These are phyloP conservation scores for Phalaenopsis aphrodite DNA, from an alignment of 106 monocot genomes.

Conservation along the genomic window DNA sequence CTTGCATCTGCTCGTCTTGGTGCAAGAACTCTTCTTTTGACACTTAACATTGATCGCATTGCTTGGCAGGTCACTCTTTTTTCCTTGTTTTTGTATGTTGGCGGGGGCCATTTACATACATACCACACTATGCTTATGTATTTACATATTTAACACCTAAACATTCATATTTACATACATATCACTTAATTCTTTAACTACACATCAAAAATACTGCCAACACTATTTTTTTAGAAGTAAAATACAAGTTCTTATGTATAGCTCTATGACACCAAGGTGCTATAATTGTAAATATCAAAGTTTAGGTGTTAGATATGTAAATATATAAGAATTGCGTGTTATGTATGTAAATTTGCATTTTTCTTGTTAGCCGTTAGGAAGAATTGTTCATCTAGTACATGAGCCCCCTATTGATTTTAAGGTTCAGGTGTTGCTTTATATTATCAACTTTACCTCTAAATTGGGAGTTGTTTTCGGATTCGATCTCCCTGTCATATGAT, in stretches of 20 bases:
- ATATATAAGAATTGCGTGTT: no score
- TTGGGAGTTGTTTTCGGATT: background rate
- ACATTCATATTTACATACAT: no score
- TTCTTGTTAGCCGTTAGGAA: background rate
- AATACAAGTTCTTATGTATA: no score
- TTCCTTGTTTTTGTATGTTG: background rate
- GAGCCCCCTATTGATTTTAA: background rate
- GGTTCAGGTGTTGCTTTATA: background rate
- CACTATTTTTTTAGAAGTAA: no score
- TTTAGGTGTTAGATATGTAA: no score
- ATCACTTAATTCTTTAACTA: no score
- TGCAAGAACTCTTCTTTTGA: slow-evolving; percentile 86
- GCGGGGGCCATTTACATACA: no score
- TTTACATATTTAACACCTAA: no score
- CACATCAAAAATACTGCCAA: no score
- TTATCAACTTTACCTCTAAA: background rate
- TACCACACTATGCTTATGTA: no score
- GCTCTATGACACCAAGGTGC: no score
- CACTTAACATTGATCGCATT: slow-evolving; percentile 93
- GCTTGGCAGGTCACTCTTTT: slow-evolving; percentile 85
- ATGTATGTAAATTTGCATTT: background rate
- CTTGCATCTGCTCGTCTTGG: slow-evolving; percentile 96
- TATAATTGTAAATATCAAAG: no score
- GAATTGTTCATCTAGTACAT: background rate
- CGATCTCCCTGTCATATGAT: background rate